Conservation (phyloP, 257 asterid genomes). For the Solanum sejunctum region DNA sequence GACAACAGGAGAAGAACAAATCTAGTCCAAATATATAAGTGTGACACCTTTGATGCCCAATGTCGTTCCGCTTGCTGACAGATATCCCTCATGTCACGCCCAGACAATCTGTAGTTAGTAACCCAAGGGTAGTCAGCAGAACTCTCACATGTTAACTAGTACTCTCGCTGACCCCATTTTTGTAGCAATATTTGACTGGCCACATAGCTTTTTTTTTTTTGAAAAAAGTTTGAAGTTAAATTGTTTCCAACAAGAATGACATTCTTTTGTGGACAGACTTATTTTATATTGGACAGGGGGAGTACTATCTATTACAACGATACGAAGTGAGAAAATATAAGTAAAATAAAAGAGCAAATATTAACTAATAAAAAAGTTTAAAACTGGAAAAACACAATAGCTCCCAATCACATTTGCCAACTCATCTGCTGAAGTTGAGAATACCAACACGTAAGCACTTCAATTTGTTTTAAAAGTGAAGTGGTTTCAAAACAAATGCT, state of each 20-base stretch:
- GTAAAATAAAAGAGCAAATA: neutral
- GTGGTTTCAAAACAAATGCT: conserved; percentile 1
- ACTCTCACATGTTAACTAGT: neutral
- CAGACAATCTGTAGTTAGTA: conserved; percentile 60
- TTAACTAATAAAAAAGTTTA: neutral
- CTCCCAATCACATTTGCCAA: neutral
- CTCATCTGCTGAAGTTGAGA: neutral
- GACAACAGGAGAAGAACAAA: neutral
- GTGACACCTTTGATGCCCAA: conserved; percentile 93
- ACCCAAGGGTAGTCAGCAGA: neutral
- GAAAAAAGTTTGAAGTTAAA: neutral
- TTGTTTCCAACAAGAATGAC: neutral
- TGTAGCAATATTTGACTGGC: neutral
- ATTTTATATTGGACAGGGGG: neutral
- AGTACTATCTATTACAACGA: neutral
- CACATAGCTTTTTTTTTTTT: neutral
- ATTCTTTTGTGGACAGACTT: neutral
- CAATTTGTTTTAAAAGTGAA: neutral
- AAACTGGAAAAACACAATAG: neutral
- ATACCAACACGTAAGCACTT: neutral
- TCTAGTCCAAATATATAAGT: neutral
- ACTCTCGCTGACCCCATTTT: neutral
- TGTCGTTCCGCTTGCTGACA: conserved; percentile 97
- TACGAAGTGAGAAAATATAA: neutral
- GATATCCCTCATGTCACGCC: conserved; percentile 83